These are phyloP conservation scores for Teratosphaeria nubilosa DNA, from an alignment of 2,329 filamentous ascomycete species.

Conservation along the genomic window DNA sequence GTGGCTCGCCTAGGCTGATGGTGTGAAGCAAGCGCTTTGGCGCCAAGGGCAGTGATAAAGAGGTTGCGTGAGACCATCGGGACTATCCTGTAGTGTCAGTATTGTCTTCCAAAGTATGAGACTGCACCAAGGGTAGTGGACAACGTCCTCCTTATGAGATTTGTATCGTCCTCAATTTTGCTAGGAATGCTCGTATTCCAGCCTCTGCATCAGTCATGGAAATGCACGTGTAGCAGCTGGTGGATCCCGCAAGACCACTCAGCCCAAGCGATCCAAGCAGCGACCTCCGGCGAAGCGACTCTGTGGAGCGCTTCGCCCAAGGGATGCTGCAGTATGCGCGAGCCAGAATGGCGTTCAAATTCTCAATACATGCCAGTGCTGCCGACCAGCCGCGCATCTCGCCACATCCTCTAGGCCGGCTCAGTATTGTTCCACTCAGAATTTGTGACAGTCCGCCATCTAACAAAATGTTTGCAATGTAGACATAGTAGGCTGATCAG, in stretches of 20 bases:
- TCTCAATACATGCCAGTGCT: not conserved
- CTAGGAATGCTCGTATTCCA: not conserved
- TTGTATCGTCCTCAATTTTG: not conserved
- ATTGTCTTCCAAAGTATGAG: not conserved
- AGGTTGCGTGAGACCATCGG: not conserved
- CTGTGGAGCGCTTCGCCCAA: not conserved
- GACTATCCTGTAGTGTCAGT: not conserved
- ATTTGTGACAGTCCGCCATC: too few relatives aligned
- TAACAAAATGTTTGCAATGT: too few relatives aligned
- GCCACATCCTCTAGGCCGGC: not conserved
- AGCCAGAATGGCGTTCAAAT: not conserved
- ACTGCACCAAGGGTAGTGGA: not conserved
- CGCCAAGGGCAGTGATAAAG: not conserved
- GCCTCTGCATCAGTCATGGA: not conserved
- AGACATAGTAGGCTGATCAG: too few relatives aligned
- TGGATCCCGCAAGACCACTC: not conserved
- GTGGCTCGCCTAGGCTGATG: not conserved
- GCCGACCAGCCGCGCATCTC: not conserved
- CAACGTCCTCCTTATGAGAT: not conserved
- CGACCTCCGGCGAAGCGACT: not conserved
- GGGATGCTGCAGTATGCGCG: not conserved
- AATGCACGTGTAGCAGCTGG: not conserved
- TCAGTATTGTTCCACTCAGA: not conserved
- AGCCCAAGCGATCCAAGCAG: not conserved
- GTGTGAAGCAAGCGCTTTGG: not conserved